Evolutionary conservation across 148 eudicot genomes (phyloP), one percentile per base, ranked within the genome.

Genomic region (Polygonum maritimum): DNA sequence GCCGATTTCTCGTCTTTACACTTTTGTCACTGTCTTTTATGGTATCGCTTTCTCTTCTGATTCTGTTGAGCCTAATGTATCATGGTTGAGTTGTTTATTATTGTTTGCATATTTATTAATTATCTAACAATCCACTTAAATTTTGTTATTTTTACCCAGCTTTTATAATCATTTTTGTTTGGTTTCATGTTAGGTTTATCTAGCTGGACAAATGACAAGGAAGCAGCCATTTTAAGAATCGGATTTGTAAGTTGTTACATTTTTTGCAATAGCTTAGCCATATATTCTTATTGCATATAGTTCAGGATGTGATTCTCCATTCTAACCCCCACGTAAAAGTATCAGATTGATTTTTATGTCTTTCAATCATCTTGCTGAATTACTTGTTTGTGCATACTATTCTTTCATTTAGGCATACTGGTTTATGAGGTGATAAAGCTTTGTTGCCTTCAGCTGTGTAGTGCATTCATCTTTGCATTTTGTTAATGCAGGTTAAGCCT

Each of bases 401-500:
- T 16, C 69, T 31, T 63, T 40, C 69, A 6, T 0, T 26, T 39
- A 63, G 12, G 69, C 15, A 31, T 63, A 63, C 31, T 54, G 41
- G 16, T 14, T 54, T 44, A 21, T 47, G 35, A 49, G 36, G 49
- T 48, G 39, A 58, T 40, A 16, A 10, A 49, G 36, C 9, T 55
- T 11, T 8, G n/a, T 48, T 4, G 55, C 19, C 47, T 26, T 49
- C 16, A 33, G 19, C 74, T 1, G 5, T 35, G 33, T 40, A 60
- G 22, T 10, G 48, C 73, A 41, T 69, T 55, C 18, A 78, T 60
- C 36, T 52, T 75, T 21, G 36, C 48, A 73, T 80, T 40, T 58
- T 72, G 62, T 41, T 72, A 69, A 67, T 86, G 84, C 80, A 93
- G 96, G 88, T 93, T 72, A 89, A 89, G 83, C 98, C 98, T 81